phyloP scores from a whole-genome alignment of 768 basidiomycete species.

The Tricholoma furcatifolium region DNA sequence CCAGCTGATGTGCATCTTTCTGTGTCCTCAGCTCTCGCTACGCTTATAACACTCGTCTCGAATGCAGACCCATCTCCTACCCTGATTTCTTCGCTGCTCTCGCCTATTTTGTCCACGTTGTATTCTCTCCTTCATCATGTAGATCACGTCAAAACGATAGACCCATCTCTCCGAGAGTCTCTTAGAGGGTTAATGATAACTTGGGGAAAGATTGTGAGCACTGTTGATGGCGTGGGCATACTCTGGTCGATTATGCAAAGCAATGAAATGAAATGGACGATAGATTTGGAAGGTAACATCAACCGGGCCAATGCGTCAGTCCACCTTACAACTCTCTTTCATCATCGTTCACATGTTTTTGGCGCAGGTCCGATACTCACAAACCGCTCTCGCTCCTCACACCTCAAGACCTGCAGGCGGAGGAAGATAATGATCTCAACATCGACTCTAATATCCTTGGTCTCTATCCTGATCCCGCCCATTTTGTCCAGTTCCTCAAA shows the following conservation, averaged over 20 bases:
- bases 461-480: conserved; percentile 73
- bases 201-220: conserved; percentile 71
- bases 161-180: conserved; percentile 61
- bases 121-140: conserved; percentile 64
- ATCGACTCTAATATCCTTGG: conserved; percentile 58
- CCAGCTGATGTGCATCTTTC: neutral
- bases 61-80: conserved; percentile 80
- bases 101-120: conserved; percentile 65
- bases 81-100: conserved; percentile 60
- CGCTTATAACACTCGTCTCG: conserved; percentile 55
- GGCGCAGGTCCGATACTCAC: conserved; percentile 21
- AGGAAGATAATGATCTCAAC: conserved; percentile 41
- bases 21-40: conserved; percentile 37
- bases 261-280: conserved; percentile 52
- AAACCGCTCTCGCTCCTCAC: conserved; percentile 44
- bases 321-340: neutral
- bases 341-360: neutral
- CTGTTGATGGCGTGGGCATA: conserved; percentile 48
- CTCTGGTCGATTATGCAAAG: conserved; percentile 60
- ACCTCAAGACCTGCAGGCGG: conserved; percentile 45
- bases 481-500: conserved; percentile 67
- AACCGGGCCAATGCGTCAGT: conserved; percentile 44
- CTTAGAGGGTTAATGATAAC: conserved; percentile 61
- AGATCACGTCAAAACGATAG: conserved; percentile 53
- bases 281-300: conserved; percentile 54